Conservation (phyloP, 1,284 basidiomycete species). For the Marasmius fiardii region DNA sequence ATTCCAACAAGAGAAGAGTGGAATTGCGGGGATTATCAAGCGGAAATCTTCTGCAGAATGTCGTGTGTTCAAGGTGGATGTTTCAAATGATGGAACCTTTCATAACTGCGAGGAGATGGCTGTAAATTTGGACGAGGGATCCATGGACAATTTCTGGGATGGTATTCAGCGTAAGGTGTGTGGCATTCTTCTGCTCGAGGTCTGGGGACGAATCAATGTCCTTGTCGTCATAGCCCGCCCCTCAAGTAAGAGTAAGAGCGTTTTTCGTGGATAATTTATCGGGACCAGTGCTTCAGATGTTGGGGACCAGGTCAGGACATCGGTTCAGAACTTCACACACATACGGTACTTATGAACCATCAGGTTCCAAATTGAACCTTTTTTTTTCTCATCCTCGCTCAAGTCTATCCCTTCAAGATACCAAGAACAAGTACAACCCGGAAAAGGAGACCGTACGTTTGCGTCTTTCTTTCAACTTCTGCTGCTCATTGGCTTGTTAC, state of each 20-base stretch:
- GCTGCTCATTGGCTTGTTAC: not conserved
- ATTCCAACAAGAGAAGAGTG: not conserved
- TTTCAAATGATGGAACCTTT: not conserved
- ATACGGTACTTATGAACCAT: not conserved
- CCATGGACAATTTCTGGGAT: not conserved
- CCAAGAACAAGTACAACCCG: slow-evolving; percentile 33
- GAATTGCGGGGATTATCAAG: not conserved
- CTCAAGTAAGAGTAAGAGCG: slow-evolving; percentile 33
- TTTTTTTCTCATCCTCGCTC: slow-evolving; percentile 48
- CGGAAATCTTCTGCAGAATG: not conserved
- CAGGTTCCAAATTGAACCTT: slow-evolving; percentile 48
- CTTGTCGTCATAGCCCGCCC: slow-evolving; percentile 24
- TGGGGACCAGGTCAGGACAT: slow-evolving; percentile 37
- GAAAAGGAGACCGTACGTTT: slow-evolving; percentile 38
- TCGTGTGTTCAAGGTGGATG: not conserved
- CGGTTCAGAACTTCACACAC: not conserved
- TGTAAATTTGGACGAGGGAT: not conserved
- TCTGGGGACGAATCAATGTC: too few relatives aligned
- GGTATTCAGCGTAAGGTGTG: not conserved
- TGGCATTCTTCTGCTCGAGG: too few relatives aligned
- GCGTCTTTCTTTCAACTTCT: not conserved
- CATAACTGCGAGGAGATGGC: not conserved
- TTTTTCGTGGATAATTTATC: slow-evolving; percentile 41
- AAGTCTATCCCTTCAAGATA: slow-evolving; percentile 50
- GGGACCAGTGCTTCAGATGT: slow-evolving; percentile 43